A percentile compares a stretch with the other conserved stretches of the same genome.
phyloP scores from a whole-genome alignment of 2,329 filamentous ascomycete species.

The Ceratocystis variospora region DNA sequence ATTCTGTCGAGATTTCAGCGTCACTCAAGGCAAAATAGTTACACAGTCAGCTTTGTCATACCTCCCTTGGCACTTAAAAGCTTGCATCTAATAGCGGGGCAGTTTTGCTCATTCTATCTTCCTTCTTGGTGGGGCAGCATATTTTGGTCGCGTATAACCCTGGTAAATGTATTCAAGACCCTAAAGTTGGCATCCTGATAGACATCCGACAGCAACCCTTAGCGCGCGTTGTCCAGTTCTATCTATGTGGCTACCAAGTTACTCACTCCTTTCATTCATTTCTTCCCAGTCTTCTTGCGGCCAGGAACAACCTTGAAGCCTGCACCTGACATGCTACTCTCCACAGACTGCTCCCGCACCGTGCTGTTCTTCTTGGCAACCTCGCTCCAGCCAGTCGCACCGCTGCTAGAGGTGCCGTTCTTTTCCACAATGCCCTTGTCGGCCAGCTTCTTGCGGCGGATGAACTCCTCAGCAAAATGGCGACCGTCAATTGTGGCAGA shows the following conservation, averaged over 20 bases:
- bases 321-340: conserved; percentile 34
- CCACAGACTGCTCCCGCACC: conserved; percentile 25
- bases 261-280: conserved; percentile 29
- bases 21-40: neutral
- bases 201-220: no score
- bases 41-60: neutral
- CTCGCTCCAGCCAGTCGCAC: conserved; percentile 73
- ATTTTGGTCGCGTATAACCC: neutral
- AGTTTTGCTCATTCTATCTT: neutral
- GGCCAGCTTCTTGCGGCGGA: conserved; percentile 81
- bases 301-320: conserved; percentile 82
- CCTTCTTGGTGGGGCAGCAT: neutral
- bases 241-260: neutral
- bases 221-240: neutral
- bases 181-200: neutral
- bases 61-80: neutral
- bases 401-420: conserved; percentile 40
- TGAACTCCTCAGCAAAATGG: conserved; percentile 87
- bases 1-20: neutral
- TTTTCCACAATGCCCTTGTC: conserved; percentile 82
- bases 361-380: conserved; percentile 78
- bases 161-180: neutral
- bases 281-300: conserved; percentile 82
- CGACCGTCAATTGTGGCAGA: conserved; percentile 83
- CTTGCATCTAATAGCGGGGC: neutral